These are phyloP conservation scores for Schwanniomyces pseudopolymorphus DNA, from an alignment of 805 yeast species.

Conservation along the genomic window DNA sequence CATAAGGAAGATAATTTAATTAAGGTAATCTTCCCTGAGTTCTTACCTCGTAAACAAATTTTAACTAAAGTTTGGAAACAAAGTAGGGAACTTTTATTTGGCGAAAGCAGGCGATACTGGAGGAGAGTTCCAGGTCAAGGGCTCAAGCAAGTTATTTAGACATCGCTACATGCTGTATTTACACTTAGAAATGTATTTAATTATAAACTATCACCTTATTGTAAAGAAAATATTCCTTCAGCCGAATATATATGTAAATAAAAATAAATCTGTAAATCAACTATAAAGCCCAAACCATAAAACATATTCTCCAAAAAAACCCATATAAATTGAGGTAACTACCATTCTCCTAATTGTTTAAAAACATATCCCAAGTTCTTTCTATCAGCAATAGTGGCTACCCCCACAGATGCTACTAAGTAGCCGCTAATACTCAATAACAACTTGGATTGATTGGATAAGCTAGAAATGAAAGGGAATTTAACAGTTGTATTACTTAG, in stretches of 20 bases:
- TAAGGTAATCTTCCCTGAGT: constrained; percentile 41
- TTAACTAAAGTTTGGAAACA: constrained; percentile 39
- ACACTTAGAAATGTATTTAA: background rate
- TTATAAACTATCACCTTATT: background rate
- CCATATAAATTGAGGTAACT: background rate
- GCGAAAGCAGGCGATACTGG: constrained; percentile 26
- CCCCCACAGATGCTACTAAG: constrained; percentile 23
- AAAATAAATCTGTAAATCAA: background rate
- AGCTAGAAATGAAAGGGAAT: background rate
- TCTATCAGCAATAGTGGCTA: constrained; percentile 31
- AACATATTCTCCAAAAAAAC: background rate
- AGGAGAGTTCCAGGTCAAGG: constrained; percentile 40
- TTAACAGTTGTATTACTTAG: background rate
- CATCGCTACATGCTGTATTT: background rate
- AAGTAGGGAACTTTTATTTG: constrained; percentile 38
- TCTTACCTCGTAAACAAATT: constrained; percentile 42
- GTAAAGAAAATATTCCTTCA: background rate
- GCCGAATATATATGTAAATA: background rate
- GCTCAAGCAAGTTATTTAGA: constrained; percentile 16
- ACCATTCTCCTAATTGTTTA: constrained; percentile 28
- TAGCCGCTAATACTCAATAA: constrained; percentile 21
- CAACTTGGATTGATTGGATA: constrained; percentile 11
- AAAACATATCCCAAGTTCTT: constrained; percentile 27
- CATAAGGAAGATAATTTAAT: constrained; percentile 14
- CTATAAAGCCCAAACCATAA: background rate